A percentile compares a stretch with the other conserved stretches of the same genome.
Conservation (phyloP, 768 basidiomycete species). For the Lactifluus rugatus region DNA sequence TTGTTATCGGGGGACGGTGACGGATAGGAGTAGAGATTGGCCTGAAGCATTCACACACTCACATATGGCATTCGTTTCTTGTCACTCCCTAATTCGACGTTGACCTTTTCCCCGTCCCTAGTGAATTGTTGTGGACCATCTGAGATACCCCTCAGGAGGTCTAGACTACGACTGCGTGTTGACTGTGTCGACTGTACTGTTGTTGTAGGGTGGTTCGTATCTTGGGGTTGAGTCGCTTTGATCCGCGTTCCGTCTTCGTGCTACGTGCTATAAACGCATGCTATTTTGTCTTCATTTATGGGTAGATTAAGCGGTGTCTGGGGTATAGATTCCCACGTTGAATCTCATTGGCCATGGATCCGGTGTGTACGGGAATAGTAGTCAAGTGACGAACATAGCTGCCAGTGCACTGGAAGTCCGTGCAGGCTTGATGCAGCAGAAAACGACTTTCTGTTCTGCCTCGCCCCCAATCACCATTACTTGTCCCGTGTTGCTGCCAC, state of each 20-base stretch:
- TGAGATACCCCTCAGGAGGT: not conserved
- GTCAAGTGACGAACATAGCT: not conserved
- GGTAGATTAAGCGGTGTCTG: not conserved
- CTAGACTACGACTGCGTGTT: not conserved
- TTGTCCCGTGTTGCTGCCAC: not conserved
- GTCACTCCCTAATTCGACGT: not conserved
- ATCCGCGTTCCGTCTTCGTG: not conserved
- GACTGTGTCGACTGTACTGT: not conserved
- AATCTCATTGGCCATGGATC: not conserved
- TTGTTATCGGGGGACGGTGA: constrained; percentile 16
- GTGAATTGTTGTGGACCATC: not conserved
- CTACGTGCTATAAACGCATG: not conserved
- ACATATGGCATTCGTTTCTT: not conserved
- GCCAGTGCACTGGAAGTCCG: not conserved
- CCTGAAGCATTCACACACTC: not conserved
- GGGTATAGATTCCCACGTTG: constrained; percentile 10
- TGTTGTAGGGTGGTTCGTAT: not conserved
- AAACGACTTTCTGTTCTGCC: not conserved
- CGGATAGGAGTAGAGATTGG: constrained; percentile 1
- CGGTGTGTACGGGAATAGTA: constrained; percentile 1
- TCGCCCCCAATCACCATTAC: not conserved
- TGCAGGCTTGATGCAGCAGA: not conserved
- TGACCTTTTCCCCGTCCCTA: not conserved
- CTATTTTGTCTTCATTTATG: too few relatives aligned
- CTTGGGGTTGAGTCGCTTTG: not conserved